These are phyloP conservation scores for Amaranthus tricolor DNA, from an alignment of 179 eudicot genomes.

Conservation along the genomic window DNA sequence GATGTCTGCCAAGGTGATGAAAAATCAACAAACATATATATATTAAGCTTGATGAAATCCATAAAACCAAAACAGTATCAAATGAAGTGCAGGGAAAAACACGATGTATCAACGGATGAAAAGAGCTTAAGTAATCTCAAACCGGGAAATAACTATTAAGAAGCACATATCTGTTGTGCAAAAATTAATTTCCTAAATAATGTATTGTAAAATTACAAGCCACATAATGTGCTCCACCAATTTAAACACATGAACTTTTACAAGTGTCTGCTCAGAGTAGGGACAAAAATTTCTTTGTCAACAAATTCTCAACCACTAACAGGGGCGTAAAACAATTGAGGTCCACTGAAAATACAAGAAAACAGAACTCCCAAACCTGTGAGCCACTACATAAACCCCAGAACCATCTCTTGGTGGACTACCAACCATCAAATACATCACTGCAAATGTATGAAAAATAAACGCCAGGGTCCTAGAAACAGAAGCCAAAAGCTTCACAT, in stretches of 20 bases:
- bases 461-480: neutral
- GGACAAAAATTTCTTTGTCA: neutral
- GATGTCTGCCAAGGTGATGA: conserved; percentile 44
- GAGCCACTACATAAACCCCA: neutral
- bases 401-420: neutral
- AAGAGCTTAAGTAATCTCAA: neutral
- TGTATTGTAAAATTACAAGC: neutral
- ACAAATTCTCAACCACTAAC: neutral
- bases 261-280: neutral
- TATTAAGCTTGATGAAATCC: neutral
- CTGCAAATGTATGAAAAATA: no score
- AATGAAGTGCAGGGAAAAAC: neutral
- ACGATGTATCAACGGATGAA: no score
- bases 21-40: neutral
- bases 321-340: neutral
- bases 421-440: neutral
- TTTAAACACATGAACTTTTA: neutral
- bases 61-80: neutral
- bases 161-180: neutral
- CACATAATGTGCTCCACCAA: neutral
- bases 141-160: neutral
- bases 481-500: neutral
- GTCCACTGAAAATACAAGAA: neutral
- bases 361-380: neutral
- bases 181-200: neutral